Evolutionary conservation across 1,139 yeast genomes (phyloP).

Genomic region (Sugiyamaella novakii): DNA sequence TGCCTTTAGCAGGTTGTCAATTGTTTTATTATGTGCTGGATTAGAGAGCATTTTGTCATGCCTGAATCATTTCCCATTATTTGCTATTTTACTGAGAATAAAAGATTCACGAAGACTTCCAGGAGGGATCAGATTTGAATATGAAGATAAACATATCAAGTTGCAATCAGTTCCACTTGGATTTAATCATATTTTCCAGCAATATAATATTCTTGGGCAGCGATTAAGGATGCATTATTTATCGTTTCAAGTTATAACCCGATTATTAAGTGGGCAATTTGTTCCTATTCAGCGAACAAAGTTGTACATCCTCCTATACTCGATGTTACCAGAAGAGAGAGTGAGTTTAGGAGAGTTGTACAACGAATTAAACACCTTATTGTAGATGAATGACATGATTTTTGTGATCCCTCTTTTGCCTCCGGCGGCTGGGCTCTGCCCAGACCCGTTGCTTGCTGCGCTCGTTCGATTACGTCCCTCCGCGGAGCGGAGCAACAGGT

Average conservation of each 20-base stretch:
- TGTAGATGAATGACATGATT: too few species aligned
- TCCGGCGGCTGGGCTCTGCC: too few species aligned
- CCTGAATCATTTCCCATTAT: slow-evolving; percentile 82
- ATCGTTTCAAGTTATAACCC: slow-evolving; percentile 45
- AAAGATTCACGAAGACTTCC: slow-evolving; percentile 87
- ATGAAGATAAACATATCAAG: slow-evolving; percentile 27
- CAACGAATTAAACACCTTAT: too few species aligned
- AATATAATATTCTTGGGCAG: slow-evolving; percentile 48
- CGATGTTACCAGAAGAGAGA: slow-evolving; percentile 51
- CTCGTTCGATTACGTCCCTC: too few species aligned
- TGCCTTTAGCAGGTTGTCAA: slow-evolving; percentile 57
- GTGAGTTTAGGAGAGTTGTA: slow-evolving; percentile 28
- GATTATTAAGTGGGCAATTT: slow-evolving; percentile 50
- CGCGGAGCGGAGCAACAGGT: slow-evolving; percentile 1
- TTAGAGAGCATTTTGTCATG: slow-evolving; percentile 65
- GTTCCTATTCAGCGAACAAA: slow-evolving; percentile 51
- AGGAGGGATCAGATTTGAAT: slow-evolving; percentile 69
- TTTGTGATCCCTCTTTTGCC: slow-evolving; percentile 1
- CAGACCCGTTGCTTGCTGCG: too few species aligned
- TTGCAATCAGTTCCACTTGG: slow-evolving; percentile 52
- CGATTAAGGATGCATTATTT: slow-evolving; percentile 49
- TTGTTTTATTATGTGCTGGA: slow-evolving; percentile 53
- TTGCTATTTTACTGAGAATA: slow-evolving; percentile 72
- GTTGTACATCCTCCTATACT: slow-evolving; percentile 52
- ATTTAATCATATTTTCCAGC: slow-evolving; percentile 50